A percentile compares a stretch with the other conserved stretches of the same genome.
Evolutionary conservation across 768 basidiomycete genomes (phyloP).

Genomic region (Pleurotus sapidus): DNA sequence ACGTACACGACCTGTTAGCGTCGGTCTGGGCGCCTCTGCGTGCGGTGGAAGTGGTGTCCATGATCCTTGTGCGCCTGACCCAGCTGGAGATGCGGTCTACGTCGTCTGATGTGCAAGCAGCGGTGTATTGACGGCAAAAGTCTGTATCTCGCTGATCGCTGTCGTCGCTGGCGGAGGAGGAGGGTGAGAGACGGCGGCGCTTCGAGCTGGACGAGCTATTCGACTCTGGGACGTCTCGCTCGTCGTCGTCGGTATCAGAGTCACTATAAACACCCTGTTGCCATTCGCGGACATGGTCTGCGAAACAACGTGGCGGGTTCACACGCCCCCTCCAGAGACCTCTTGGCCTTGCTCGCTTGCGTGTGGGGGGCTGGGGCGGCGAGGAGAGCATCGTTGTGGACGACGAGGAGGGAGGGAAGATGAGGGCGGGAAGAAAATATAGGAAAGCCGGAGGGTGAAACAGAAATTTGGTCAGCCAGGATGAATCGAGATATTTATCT

Average conservation of each 20-base stretch:
- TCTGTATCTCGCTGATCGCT: conserved; percentile 14
- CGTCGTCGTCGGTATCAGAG: conserved; percentile 18
- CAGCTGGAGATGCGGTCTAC: conserved; percentile 27
- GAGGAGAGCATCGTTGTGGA: conserved; percentile 14
- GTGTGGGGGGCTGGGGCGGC: conserved; percentile 11
- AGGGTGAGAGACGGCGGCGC: conserved; percentile 6
- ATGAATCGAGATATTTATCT: conserved; percentile 20
- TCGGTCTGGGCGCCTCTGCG: conserved; percentile 18
- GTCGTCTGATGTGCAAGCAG: conserved; percentile 12
- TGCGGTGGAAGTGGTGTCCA: conserved; percentile 39
- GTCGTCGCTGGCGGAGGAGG: conserved; percentile 14
- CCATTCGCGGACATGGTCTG: conserved; percentile 18
- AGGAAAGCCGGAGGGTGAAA: conserved; percentile 12
- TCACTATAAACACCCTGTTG: conserved; percentile 11
- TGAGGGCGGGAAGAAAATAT: conserved; percentile 9
- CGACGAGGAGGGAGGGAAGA: conserved; percentile 12
- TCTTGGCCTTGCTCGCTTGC: conserved; percentile 29
- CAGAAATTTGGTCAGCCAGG: conserved; percentile 14
- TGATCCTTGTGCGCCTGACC: conserved; percentile 30
- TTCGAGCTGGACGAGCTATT: conserved; percentile 12
- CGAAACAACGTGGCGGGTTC: conserved; percentile 25
- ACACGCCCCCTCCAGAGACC: conserved; percentile 46
- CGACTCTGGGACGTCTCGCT: conserved; percentile 13
- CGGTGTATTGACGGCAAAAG: neutral
- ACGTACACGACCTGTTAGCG: conserved; percentile 22